Conservation (phyloP, 106 monocot genomes). For the Allium cepa region DNA sequence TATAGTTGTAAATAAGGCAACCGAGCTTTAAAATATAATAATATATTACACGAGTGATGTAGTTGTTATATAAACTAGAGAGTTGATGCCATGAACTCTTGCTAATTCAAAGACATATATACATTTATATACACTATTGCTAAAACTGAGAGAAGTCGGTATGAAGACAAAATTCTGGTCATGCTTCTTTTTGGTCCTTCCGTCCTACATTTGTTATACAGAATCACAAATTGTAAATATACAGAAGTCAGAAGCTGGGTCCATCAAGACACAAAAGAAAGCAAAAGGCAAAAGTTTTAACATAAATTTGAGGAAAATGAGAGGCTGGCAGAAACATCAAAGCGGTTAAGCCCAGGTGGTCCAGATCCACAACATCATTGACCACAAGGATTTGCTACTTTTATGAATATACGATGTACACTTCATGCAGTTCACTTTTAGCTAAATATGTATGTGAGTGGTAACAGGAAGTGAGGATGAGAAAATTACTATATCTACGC, state of each 20-base stretch:
- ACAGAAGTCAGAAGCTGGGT: neutral
- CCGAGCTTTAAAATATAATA: neutral
- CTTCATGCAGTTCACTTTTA: neutral
- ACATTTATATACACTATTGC: neutral
- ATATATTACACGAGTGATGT: neutral
- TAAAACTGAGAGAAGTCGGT: neutral
- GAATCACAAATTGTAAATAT: constrained; percentile 6
- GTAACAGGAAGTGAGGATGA: constrained; percentile 1
- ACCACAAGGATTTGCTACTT: neutral
- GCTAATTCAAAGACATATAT: constrained; percentile 4
- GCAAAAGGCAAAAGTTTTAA: neutral
- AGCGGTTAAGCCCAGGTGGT: constrained; percentile 27
- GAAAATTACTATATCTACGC: neutral
- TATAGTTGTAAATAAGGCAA: constrained; percentile 1
- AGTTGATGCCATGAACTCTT: constrained; percentile 2
- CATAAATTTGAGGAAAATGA: neutral
- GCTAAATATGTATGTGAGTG: neutral
- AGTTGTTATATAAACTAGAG: constrained; percentile 15
- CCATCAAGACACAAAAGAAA: neutral
- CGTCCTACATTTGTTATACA: neutral
- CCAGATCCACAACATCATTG: constrained; percentile 30
- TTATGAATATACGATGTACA: neutral
- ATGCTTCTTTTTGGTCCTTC: constrained; percentile 13
- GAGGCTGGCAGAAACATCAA: constrained; percentile 1
- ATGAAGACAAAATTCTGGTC: neutral